Evolutionary conservation across 306 rosid species (phyloP).

Genomic region (Prunus kanzakura): DNA sequence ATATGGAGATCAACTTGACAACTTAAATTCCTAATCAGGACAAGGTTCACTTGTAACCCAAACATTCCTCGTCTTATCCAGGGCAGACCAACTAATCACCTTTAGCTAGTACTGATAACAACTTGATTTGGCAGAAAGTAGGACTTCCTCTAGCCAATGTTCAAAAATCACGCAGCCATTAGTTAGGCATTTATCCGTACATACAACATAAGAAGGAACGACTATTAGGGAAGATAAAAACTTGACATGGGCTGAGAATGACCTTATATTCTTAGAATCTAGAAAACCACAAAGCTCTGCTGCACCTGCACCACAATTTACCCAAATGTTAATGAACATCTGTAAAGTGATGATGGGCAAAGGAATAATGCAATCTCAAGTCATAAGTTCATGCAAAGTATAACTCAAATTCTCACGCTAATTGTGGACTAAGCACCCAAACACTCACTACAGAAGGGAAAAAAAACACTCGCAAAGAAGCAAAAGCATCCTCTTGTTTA

Average conservation of each 20-base stretch:
- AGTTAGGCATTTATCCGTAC: background rate
- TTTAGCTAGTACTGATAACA: background rate
- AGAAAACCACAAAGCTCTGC: constrained; percentile 75
- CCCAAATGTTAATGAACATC: background rate
- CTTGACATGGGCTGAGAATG: constrained; percentile 16
- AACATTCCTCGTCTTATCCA: background rate
- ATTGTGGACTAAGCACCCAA: background rate
- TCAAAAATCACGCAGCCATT: background rate
- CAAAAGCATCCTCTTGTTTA: background rate
- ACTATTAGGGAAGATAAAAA: constrained; percentile 1
- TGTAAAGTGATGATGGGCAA: background rate
- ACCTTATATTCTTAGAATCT: constrained; percentile 80
- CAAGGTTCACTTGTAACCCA: background rate
- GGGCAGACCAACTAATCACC: background rate
- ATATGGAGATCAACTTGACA: background rate
- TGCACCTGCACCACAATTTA: constrained; percentile 61
- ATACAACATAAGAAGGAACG: background rate
- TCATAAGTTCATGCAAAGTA: background rate
- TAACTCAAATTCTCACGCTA: background rate
- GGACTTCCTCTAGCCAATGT: background rate
- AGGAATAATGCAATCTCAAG: background rate
- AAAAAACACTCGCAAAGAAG: background rate
- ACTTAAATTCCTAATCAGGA: background rate
- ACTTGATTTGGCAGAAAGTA: background rate
- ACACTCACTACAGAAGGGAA: background rate